A percentile compares a stretch with the other conserved stretches of the same genome.
Conservation (phyloP, 176 grass and related monocot species). For the Triticum turgidum region DNA sequence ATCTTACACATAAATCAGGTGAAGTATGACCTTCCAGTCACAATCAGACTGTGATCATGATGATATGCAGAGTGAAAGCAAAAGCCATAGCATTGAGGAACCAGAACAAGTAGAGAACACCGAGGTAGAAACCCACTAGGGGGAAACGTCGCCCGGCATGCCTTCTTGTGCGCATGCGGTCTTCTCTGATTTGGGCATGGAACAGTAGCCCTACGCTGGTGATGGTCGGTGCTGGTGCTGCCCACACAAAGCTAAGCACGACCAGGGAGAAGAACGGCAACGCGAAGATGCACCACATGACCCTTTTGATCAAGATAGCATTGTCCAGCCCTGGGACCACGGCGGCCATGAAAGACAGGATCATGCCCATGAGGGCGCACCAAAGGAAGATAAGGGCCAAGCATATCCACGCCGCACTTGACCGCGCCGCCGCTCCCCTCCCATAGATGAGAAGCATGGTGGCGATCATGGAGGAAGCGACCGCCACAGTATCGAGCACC, state of each 20-base stretch:
- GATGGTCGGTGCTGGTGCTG: background rate
- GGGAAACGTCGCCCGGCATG: background rate
- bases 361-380: constrained; percentile 7
- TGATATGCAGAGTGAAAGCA: background rate
- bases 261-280: background rate
- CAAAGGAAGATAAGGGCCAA: constrained; percentile 5
- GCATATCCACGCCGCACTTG: background rate
- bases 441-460: constrained; percentile 17
- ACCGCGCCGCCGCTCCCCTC: background rate
- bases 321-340: background rate
- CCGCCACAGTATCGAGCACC: background rate
- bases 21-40: background rate
- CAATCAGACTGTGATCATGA: background rate
- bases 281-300: background rate
- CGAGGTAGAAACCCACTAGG: background rate
- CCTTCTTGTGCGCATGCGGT: background rate
- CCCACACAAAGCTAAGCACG: background rate
- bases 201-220: background rate
- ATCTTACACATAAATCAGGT: background rate
- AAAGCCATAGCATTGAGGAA: background rate
- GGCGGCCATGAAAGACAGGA: constrained; percentile 23
- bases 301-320: background rate
- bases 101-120: background rate
- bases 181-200: background rate
- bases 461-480: constrained; percentile 6